These are phyloP conservation scores for Ustilago crameri DNA, from an alignment of 1,284 basidiomycete genomes.

Conservation along the genomic window DNA sequence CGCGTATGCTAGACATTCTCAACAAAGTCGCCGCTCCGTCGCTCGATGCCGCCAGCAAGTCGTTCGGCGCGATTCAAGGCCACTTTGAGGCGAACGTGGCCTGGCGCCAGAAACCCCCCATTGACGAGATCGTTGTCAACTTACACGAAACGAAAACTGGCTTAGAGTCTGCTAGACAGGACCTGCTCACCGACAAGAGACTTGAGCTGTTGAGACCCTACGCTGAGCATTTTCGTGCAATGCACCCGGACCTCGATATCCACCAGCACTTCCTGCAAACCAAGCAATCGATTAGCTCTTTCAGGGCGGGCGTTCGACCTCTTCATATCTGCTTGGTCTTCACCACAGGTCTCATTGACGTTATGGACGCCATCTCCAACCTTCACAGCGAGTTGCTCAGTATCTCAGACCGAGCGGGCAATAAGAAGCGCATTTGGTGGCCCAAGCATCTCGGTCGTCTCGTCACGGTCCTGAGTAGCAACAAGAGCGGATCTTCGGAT, in stretches of 20 bases:
- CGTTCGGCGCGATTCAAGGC: conserved; percentile 68
- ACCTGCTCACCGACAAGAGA: conserved; percentile 70
- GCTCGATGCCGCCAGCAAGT: conserved; percentile 67
- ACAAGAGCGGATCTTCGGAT: conserved; percentile 31
- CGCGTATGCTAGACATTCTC: conserved; percentile 73
- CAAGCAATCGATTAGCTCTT: conserved; percentile 23
- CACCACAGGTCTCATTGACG: conserved; percentile 70
- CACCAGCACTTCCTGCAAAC: conserved; percentile 39
- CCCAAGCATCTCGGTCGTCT: conserved; percentile 72
- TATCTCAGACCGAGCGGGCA: conserved; percentile 69
- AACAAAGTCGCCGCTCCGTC: conserved; percentile 66
- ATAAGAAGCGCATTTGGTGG: conserved; percentile 71
- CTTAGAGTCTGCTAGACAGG: conserved; percentile 19
- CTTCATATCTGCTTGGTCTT: conserved; percentile 73
- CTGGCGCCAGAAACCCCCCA: conserved; percentile 47
- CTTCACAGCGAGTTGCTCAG: conserved; percentile 71
- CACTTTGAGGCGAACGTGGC: conserved; percentile 63
- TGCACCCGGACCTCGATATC: conserved; percentile 38
- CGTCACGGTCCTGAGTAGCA: conserved; percentile 59
- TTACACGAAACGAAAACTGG: conserved; percentile 69
- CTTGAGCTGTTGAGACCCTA: conserved; percentile 72
- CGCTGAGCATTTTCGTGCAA: conserved; percentile 41
- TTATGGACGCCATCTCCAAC: conserved; percentile 70
- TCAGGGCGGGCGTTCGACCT: conserved; percentile 67
- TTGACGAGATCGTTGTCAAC: conserved; percentile 40